Conservation (phyloP, 768 basidiomycete species). For the Kwoniella mangroviensis region DNA sequence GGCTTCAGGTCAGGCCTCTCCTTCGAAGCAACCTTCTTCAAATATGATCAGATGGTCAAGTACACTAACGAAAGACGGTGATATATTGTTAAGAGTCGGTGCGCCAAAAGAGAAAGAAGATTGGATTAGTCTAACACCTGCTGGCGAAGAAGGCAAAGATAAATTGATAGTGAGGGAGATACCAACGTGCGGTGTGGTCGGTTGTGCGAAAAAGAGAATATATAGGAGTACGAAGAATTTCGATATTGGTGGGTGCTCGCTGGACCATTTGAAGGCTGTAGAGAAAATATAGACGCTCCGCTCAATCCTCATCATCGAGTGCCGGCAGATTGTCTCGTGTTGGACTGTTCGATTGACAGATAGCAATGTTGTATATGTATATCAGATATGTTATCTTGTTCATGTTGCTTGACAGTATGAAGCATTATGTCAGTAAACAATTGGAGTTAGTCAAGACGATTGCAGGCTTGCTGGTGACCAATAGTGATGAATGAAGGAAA, state of each 20-base stretch:
- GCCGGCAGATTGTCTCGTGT: too few species aligned
- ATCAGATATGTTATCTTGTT: too few species aligned
- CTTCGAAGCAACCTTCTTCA: conserved; percentile 1
- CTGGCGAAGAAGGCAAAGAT: neutral
- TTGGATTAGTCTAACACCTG: conserved; percentile 23
- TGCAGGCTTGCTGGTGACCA: too few species aligned
- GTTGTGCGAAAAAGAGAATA: conserved; percentile 40
- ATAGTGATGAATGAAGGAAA: too few species aligned
- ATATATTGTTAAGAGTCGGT: conserved; percentile 32
- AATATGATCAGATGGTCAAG: conserved; percentile 39
- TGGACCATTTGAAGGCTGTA: conserved; percentile 45
- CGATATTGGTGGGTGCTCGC: conserved; percentile 45
- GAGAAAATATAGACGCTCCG: conserved; percentile 17
- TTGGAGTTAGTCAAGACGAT: too few species aligned
- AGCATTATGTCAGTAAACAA: too few species aligned
- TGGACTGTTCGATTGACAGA: too few species aligned
- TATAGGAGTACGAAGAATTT: conserved; percentile 45
- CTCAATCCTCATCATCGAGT: too few species aligned
- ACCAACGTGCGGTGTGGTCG: conserved; percentile 38
- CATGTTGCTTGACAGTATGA: too few species aligned
- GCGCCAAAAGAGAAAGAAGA: conserved; percentile 36
- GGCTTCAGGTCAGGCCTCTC: conserved; percentile 10
- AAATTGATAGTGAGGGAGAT: neutral
- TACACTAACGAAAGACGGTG: conserved; percentile 33
- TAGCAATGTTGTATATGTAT: too few species aligned